Evolutionary conservation across 2,329 filamentous ascomycete genomes (phyloP).

Genomic region (Curvularia hawaiiensis): DNA sequence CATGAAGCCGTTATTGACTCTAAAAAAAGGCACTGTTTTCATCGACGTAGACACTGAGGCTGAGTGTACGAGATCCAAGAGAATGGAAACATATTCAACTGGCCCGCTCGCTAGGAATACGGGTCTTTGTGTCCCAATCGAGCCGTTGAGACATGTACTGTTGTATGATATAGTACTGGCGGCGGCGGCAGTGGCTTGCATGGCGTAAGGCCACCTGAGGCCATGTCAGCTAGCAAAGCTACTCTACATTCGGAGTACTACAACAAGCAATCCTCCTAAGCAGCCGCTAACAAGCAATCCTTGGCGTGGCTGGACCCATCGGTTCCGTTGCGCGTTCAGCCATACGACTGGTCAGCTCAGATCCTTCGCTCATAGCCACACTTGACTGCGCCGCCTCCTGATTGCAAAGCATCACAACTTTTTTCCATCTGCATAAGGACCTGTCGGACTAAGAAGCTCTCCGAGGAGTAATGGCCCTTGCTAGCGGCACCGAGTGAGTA

Average conservation of each 20-base stretch:
- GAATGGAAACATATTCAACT: constrained; percentile 10
- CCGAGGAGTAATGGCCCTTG: neutral
- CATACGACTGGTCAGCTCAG: too few species aligned
- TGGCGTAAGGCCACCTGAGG: neutral
- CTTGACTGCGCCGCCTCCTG: neutral
- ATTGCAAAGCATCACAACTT: neutral
- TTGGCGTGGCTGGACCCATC: neutral
- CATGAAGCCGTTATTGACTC: constrained; percentile 13
- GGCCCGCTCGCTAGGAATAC: constrained; percentile 6
- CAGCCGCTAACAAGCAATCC: neutral
- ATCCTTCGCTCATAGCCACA: neutral
- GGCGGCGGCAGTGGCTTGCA: constrained; percentile 12
- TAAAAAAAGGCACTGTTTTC: constrained; percentile 7
- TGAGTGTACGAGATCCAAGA: constrained; percentile 15
- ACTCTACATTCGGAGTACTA: neutral
- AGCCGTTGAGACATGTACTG: constrained; percentile 2
- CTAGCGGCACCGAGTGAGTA: neutral
- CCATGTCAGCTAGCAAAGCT: too few species aligned
- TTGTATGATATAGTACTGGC: constrained; percentile 2
- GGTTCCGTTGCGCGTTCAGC: neutral
- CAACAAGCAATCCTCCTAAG: neutral
- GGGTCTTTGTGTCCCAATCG: neutral
- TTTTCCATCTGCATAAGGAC: neutral
- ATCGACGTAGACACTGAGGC: constrained; percentile 23
- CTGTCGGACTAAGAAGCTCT: neutral